phyloP scores from a whole-genome alignment of 257 asterid species.

The Solanum lignicaule region DNA sequence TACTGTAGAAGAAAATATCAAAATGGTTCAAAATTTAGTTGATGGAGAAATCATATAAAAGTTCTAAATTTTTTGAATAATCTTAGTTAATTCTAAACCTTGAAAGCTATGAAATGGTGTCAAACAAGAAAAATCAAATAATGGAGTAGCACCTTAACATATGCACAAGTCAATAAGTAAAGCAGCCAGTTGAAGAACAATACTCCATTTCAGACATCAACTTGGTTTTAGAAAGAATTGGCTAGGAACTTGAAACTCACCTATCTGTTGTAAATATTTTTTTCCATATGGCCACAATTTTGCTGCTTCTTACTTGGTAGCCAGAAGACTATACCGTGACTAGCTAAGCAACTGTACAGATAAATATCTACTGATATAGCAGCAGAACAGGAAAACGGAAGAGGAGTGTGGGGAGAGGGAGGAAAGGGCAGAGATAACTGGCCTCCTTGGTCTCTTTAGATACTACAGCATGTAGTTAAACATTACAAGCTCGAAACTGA shows the following conservation, averaged over 20 bases:
- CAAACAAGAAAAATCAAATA: not conserved
- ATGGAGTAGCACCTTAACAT: not conserved
- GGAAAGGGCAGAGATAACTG: not conserved
- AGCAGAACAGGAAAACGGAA: not conserved
- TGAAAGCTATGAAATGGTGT: not conserved
- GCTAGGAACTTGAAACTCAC: not conserved
- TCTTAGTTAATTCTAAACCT: not conserved
- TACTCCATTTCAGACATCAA: not conserved
- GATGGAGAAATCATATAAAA: not conserved
- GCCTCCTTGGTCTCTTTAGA: not conserved
- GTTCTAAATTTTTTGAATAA: not conserved
- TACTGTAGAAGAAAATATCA: not conserved
- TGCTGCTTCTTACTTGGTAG: not conserved
- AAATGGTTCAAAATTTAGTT: not conserved
- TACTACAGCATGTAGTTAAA: not conserved
- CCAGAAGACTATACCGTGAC: not conserved
- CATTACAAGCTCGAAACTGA: not conserved
- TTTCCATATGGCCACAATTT: not conserved
- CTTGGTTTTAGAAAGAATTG: not conserved
- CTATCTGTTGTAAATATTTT: not conserved
- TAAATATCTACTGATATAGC: not conserved
- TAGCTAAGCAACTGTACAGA: conserved; percentile 6
- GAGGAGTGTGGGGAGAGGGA: not conserved
- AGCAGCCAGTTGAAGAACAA: not conserved
- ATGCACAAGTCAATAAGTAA: not conserved